Evolutionary conservation across 1,139 yeast species (phyloP).

Genomic region (Geotrichum siamense): DNA sequence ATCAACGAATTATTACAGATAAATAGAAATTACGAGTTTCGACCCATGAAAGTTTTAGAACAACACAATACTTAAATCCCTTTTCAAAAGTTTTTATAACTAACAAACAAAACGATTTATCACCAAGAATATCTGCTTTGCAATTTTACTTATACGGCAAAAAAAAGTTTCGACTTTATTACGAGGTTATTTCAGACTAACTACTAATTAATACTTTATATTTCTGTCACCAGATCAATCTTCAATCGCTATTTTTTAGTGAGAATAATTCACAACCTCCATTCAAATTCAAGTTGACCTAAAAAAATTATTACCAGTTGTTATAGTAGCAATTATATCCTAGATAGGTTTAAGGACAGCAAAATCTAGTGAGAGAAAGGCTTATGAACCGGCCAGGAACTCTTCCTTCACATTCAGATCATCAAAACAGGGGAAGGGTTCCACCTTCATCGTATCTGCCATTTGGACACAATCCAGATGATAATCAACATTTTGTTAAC

Average conservation of each 20-base stretch:
- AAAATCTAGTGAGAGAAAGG: conserved; percentile 3
- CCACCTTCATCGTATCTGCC: conserved; percentile 7
- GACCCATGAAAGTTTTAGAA: too few species aligned
- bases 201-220: background rate
- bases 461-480: conserved; percentile 6
- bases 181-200: background rate
- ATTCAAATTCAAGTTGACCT: background rate
- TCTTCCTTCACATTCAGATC: conserved; percentile 13
- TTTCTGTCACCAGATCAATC: background rate
- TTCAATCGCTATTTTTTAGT: background rate
- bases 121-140: too few species aligned
- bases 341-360: conserved; percentile 2
- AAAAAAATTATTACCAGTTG: background rate
- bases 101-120: too few species aligned
- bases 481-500: background rate
- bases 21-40: too few species aligned
- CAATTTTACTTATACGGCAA: too few species aligned
- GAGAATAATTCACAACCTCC: background rate
- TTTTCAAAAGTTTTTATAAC: too few species aligned
- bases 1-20: too few species aligned
- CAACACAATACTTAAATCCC: too few species aligned
- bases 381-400: conserved; percentile 16
- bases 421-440: conserved; percentile 13
- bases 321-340: background rate
- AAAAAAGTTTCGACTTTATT: background rate